Evolutionary conservation across 1,284 basidiomycete genomes (phyloP).

Genomic region (Sanghuangporus sanghuang): DNA sequence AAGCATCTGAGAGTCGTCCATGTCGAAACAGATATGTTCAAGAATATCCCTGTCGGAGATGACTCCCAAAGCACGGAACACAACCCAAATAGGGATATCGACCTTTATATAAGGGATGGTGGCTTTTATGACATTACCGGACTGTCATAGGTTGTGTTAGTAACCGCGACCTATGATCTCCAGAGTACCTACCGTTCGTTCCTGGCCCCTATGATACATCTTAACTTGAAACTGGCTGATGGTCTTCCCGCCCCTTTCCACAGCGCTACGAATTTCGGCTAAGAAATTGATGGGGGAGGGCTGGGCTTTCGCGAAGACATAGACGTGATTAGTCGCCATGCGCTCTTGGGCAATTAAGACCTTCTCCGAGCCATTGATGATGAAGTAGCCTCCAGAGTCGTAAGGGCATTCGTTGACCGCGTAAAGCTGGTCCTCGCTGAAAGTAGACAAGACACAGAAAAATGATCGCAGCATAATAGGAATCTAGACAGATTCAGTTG

Average conservation of each 20-base stretch:
- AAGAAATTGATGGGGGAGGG: conserved; percentile 95
- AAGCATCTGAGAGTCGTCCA: conserved; percentile 92
- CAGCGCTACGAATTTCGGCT: conserved; percentile 95
- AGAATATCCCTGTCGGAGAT: conserved; percentile 98
- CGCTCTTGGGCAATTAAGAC: conserved; percentile 98
- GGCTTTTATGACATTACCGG: conserved; percentile 94
- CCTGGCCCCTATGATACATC: conserved; percentile 88
- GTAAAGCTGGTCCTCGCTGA: conserved; percentile 80
- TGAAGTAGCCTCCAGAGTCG: conserved; percentile 98
- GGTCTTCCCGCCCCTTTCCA: conserved; percentile 98
- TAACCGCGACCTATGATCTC: not conserved
- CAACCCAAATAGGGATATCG: conserved; percentile 98
- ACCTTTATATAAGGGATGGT: conserved; percentile 98
- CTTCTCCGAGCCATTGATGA: conserved; percentile 99
- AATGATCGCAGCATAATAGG: conserved; percentile 97
- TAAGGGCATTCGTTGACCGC: conserved; percentile 97
- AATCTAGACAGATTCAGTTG: conserved; percentile 47
- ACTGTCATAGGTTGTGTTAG: conserved; percentile 33
- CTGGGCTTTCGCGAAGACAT: conserved; percentile 97
- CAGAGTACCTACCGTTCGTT: conserved; percentile 65
- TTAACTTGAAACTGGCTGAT: conserved; percentile 98
- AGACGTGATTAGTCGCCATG: conserved; percentile 99
- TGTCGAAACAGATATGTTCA: conserved; percentile 98
- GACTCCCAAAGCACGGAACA: conserved; percentile 96
- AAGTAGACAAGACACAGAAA: conserved; percentile 86